Percentiles rank a stretch among this genome's conserved stretches.
phyloP scores from a whole-genome alignment of 306 rosid species.

The Lupinus albus region DNA sequence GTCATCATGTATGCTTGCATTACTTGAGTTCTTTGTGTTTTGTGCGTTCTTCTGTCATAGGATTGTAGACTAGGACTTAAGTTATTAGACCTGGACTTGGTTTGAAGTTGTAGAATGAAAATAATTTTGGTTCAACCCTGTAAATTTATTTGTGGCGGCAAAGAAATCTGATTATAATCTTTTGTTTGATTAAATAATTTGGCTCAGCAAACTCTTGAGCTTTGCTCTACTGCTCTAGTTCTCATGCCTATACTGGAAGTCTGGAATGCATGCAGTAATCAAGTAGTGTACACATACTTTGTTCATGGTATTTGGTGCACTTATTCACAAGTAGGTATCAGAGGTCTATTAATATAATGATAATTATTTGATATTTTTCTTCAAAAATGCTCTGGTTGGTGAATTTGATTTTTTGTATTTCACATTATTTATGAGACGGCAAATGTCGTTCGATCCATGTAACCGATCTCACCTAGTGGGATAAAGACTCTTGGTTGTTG shows the following conservation, averaged over 20 bases:
- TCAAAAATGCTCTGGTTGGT: not conserved
- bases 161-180: not conserved
- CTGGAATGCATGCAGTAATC: too few relatives aligned
- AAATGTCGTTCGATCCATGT: too few relatives aligned
- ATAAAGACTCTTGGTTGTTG: too few relatives aligned
- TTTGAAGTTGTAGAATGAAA: not conserved
- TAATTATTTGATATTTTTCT: not conserved
- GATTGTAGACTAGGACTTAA: constrained; percentile 2
- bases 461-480: too few relatives aligned
- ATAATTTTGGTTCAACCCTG: not conserved
- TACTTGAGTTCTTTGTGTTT: not conserved
- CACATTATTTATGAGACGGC: not conserved
- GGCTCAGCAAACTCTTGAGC: not conserved
- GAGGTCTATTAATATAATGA: constrained; percentile 6
- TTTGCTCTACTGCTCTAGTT: not conserved
- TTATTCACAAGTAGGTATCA: not conserved
- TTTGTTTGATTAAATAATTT: constrained; percentile 1
- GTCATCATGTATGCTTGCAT: not conserved
- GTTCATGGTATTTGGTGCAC: not conserved
- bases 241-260: not conserved
- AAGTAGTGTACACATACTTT: not conserved
- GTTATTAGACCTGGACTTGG: not conserved
- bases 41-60: not conserved
- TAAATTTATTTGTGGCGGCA: not conserved
- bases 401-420: constrained; percentile 12